Evolutionary conservation across 2,329 filamentous ascomycete species (phyloP).

Genomic region (Talaromyces pinophilus): DNA sequence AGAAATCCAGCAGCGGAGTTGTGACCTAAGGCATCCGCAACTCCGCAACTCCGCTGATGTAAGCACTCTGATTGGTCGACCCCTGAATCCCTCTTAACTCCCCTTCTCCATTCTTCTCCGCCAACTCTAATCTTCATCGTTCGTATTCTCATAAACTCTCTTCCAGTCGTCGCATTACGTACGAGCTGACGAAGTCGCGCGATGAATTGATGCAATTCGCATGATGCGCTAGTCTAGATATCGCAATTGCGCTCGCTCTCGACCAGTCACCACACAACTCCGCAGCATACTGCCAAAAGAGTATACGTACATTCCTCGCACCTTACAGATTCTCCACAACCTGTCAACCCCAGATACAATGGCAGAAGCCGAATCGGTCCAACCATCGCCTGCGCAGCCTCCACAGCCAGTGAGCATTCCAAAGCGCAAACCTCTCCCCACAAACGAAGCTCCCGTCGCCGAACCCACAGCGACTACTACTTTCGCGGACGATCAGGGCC

Average conservation of each 20-base stretch:
- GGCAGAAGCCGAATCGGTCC: conserved; percentile 3
- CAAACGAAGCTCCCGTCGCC: not conserved
- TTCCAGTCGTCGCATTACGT: not conserved
- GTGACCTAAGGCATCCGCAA: not conserved
- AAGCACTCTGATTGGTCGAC: conserved; percentile 9
- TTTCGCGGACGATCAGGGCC: not conserved
- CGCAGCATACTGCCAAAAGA: not conserved
- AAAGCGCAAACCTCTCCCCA: conserved; percentile 21
- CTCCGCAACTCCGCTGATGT: conserved; percentile 15
- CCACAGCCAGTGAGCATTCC: conserved; percentile 6
- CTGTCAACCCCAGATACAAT: not conserved
- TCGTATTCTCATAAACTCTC: not conserved
- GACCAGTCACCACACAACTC: not conserved
- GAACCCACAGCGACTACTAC: not conserved
- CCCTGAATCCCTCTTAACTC: not conserved
- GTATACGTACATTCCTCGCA: conserved; percentile 4
- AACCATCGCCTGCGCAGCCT: conserved; percentile 2
- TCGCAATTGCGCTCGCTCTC: not conserved
- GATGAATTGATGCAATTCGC: not conserved
- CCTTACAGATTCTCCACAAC: conserved; percentile 12
- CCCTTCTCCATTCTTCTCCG: not conserved
- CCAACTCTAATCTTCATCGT: not conserved
- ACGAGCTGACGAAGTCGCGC: not conserved
- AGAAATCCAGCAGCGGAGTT: not conserved
- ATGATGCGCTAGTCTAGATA: not conserved